Evolutionary conservation across 345 rosid species (phyloP), one percentile per base, ranked within the genome.

Genomic region (Rhodomyrtus tomentosa): DNA sequence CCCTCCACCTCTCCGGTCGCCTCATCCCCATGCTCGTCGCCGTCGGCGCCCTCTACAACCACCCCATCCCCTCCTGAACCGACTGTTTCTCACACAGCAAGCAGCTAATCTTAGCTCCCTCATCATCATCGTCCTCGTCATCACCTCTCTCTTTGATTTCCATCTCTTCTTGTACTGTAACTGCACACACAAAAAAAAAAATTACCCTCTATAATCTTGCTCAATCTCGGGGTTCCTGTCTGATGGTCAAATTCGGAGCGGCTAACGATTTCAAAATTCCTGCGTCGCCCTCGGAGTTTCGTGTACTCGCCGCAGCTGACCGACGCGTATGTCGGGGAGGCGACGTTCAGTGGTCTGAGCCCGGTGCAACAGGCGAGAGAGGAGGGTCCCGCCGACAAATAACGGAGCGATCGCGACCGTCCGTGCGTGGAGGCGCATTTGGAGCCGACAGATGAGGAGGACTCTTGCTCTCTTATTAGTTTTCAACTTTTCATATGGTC

Each of bases 21-120:
- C 99, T 96, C 80, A 96, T 96, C 68, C 99, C 96, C 12, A 94
- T 89, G 91, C 98, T 96, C 72, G 96, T 93, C 80, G 93, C 93
- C 88, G 95, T 94, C 83, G 99, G 99, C 82, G 99, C 92, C 83
- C 95, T 87, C 82, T 93, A 8, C 42, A 49, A 8, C 45, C 45
- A 29, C n/a, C 56, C 56, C 25, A 32, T 50, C 42, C 58, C 36
- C 54, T 81, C 76, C 76, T 68, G 76, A 49, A 29, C 36, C 48
- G 24, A 51, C 15, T 7, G 3, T 58, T 81, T 14, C 42, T 53
- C 48, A 7, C n/a, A n/a, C 56, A 21, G 27, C 82, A 11, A 49
- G 54, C 16, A 50, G 48, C 40, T 36, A 40, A 27, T 32, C 21
- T 18, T 18, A 27, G 32, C 83, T 48, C 36, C 82, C 82, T 62